These are phyloP conservation scores for Capsella rubella DNA, from an alignment of 441 rosid species.

Conservation along the genomic window DNA sequence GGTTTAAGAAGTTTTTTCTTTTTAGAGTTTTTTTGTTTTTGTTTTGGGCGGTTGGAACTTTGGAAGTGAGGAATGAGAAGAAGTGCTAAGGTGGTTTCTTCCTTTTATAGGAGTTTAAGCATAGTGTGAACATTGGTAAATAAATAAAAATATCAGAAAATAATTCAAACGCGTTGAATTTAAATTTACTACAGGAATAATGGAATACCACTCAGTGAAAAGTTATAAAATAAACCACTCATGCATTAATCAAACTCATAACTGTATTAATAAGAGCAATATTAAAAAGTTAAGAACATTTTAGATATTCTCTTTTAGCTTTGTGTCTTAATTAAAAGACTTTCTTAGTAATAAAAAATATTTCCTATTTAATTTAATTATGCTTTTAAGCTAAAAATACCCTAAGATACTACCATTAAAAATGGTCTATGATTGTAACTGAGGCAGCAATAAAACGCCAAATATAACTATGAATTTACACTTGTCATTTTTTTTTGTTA, in stretches of 20 bases:
- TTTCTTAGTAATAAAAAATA: too few species aligned
- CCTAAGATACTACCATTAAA: too few species aligned
- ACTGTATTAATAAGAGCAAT: background rate
- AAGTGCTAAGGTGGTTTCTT: constrained; percentile 28
- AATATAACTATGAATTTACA: background rate
- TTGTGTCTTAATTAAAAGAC: too few species aligned
- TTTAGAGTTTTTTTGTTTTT: background rate
- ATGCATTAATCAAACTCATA: background rate
- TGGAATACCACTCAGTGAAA: background rate
- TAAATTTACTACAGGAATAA: background rate
- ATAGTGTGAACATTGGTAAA: constrained; percentile 18
- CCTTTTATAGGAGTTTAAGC: constrained; percentile 41
- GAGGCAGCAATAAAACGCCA: background rate
- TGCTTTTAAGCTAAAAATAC: too few species aligned
- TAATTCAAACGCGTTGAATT: constrained; percentile 7
- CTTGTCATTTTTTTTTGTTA: too few species aligned
- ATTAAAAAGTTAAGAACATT: too few species aligned
- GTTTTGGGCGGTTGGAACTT: constrained; percentile 27
- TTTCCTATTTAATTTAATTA: too few species aligned
- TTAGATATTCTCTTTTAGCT: too few species aligned
- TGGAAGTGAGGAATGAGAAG: constrained; percentile 38
- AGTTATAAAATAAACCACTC: constrained; percentile 12
- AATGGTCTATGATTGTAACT: background rate
- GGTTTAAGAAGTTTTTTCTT: background rate
- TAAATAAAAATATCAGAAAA: background rate